Percentiles rank a stretch among this genome's conserved stretches.
Evolutionary conservation across 495 filamentous ascomycete genomes (phyloP).

Genomic region (Clohesyomyces aquaticus): DNA sequence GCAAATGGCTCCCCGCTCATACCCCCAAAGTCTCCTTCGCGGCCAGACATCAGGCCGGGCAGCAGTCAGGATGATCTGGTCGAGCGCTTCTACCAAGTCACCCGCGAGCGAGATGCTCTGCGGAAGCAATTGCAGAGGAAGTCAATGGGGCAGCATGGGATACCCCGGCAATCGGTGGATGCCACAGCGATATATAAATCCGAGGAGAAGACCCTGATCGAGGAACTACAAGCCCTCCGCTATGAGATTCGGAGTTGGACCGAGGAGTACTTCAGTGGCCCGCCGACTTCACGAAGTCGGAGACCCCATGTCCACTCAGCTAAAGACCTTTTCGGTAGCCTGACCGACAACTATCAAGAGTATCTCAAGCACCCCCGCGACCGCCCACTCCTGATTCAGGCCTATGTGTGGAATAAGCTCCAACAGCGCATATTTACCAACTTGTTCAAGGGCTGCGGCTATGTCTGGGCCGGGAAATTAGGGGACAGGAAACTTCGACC

Average conservation of each 20-base stretch:
- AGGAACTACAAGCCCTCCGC: conserved; percentile 35
- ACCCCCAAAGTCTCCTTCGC: conserved; percentile 38
- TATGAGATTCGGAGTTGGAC: conserved; percentile 37
- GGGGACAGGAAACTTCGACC: conserved; percentile 38
- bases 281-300: conserved; percentile 16
- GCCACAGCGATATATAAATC: conserved; percentile 31
- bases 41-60: conserved; percentile 29
- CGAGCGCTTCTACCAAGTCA: conserved; percentile 36
- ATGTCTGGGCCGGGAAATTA: conserved; percentile 39
- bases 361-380: conserved; percentile 35
- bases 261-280: conserved; percentile 36
- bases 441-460: conserved; percentile 30
- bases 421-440: conserved; percentile 35
- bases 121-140: conserved; percentile 32
- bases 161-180: conserved; percentile 13
- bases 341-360: conserved; percentile 35
- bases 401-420: conserved; percentile 34
- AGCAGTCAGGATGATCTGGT: conserved; percentile 39
- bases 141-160: conserved; percentile 21
- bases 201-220: conserved; percentile 37
- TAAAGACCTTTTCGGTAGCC: conserved; percentile 32
- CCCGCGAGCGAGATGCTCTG: conserved; percentile 37
- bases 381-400: conserved; percentile 36
- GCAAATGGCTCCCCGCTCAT: conserved; percentile 27
- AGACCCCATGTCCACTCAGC: conserved; percentile 32